phyloP scores from a whole-genome alignment of 176 grass and related monocot genomes.

The Musa acuminata region DNA sequence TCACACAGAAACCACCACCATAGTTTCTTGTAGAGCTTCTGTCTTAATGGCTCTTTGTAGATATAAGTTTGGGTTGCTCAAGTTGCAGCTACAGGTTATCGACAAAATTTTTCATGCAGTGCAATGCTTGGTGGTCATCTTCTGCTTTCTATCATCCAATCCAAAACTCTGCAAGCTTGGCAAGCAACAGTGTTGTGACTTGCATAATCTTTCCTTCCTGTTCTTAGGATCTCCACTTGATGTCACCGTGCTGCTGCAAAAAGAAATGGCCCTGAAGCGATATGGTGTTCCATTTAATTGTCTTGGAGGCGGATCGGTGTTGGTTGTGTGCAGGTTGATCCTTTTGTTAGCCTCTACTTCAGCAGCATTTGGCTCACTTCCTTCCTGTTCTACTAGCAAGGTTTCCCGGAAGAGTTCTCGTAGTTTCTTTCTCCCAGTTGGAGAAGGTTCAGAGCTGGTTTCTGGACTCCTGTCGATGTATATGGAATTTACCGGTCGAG shows the following conservation, averaged over 20 bases:
- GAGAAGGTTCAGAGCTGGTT: conserved; percentile 20
- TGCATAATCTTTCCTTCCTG: conserved; percentile 13
- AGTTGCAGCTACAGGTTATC: neutral
- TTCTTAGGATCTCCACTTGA: conserved; percentile 8
- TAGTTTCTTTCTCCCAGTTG: conserved; percentile 18
- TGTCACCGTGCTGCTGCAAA: neutral
- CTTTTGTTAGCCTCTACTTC: neutral
- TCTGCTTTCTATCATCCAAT: conserved; percentile 17
- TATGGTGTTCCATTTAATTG: neutral
- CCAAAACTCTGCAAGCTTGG: conserved; percentile 18
- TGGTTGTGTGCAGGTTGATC: neutral
- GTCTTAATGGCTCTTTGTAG: neutral
- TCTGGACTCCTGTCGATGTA: conserved; percentile 7
- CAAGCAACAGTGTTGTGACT: conserved; percentile 14
- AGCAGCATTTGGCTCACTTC: neutral
- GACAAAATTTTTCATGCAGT: neutral
- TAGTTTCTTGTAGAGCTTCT: neutral
- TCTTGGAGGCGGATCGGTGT: neutral
- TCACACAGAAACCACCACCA: neutral
- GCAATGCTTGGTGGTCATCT: conserved; percentile 13
- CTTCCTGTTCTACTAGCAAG: neutral
- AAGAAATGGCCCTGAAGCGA: neutral
- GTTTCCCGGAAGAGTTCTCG: conserved; percentile 22
- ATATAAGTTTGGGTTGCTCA: neutral
- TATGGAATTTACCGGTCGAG: neutral